Evolutionary conservation across 169 alveolate species (phyloP), one percentile per base, ranked within the genome.

Genomic region (Eimeria necatrix): DNA sequence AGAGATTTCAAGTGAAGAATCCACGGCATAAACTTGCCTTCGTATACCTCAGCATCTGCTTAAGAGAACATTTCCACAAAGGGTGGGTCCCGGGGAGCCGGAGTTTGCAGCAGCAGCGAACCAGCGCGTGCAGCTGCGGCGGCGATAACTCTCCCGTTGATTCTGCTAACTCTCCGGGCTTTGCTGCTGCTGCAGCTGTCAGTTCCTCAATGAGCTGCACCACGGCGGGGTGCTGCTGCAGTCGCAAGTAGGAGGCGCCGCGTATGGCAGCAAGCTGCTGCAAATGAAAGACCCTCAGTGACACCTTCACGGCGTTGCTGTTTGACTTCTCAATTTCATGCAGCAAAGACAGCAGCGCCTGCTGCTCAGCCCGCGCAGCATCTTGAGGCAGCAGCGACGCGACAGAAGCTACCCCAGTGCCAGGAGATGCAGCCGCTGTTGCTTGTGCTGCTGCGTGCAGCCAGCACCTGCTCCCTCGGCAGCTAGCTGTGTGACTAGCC

Each of bases 101-200:
- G 51, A 89, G 80, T 18, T 89, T 26, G 68, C 68, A 41, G 88
- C 94, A 73, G 53, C 70, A 22, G 51, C 81, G 60, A 9, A 74
- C 94, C n/a, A 89, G 61, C 26, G 94, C 94, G 46, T 89, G 94
- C 71, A 89, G 94, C 89, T 89, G 94, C 9, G 73, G 76, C 4
- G 94, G 89, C 32, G 94, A 89, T 22, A 89, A 76, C 80, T 89
- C 89, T 73, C 46, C 68, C 2, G 87, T n/a, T 46, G 87, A 10
- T 3, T 56, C 26, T 48, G 87, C 87, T 76, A 60, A 0, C 41
- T 26, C 87, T 32, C 61, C 87, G 3, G 87, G 61, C 61, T 16
- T 41, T 48, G 64, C 61, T 76, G 61, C 87, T 76, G 94, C 78
- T 10, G 60, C 64, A 0, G 87, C 88, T 26, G 60, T 48, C 46